Percentiles rank a stretch among this genome's conserved stretches.
Conservation (phyloP, 2,329 filamentous ascomycete genomes). For the Corniculantispora saksenae region DNA sequence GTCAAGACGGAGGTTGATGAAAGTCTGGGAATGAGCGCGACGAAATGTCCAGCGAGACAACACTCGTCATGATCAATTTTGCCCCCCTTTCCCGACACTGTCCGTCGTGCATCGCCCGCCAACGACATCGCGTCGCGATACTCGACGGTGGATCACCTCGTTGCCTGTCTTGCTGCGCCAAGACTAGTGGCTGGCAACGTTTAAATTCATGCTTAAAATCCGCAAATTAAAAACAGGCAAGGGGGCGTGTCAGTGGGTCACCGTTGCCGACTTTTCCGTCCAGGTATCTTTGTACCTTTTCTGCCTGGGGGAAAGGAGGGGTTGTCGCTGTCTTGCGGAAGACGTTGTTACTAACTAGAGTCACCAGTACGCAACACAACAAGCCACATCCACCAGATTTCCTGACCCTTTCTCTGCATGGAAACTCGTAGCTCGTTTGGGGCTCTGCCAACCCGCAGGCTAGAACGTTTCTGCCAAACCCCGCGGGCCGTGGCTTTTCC, state of each 20-base stretch:
- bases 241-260: slow-evolving; percentile 5
- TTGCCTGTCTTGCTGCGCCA: slow-evolving; percentile 34
- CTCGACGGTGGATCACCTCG: slow-evolving; percentile 11
- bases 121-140: not conserved
- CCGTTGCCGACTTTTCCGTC: slow-evolving; percentile 19
- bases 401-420: no score
- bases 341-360: no score
- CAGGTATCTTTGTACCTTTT: slow-evolving; percentile 16
- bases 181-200: slow-evolving; percentile 48
- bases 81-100: no score
- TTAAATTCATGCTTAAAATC: slow-evolving; percentile 54
- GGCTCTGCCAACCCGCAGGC: no score
- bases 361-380: not conserved
- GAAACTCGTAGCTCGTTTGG: not conserved
- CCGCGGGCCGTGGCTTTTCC: no score
- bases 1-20: not conserved
- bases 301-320: no score
- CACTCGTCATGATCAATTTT: no score
- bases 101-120: slow-evolving; percentile 13
- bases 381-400: not conserved
- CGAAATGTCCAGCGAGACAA: no score
- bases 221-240: slow-evolving; percentile 20
- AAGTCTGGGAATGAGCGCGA: no score
- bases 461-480: no score
- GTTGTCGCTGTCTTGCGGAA: no score